Conservation (phyloP, 1,139 yeast genomes). For the Lodderomyces jiufengensis region DNA sequence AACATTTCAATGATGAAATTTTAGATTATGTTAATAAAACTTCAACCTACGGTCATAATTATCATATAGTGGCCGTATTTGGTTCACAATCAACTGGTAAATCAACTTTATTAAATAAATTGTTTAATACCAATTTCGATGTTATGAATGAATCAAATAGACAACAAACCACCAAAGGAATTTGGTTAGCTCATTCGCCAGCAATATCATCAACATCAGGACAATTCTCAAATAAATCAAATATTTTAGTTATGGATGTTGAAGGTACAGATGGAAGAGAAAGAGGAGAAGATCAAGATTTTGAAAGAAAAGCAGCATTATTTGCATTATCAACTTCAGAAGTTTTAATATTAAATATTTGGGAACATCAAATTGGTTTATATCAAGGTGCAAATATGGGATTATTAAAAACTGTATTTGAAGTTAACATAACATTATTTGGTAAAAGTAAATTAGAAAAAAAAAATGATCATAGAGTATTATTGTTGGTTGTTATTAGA, state of each 20-base stretch:
- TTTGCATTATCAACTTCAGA: conserved; percentile 94
- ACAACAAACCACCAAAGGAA: conserved; percentile 93
- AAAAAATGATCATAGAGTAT: conserved; percentile 54
- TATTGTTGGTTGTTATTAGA: conserved; percentile 82
- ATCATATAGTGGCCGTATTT: conserved; percentile 91
- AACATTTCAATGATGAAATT: conserved; percentile 50
- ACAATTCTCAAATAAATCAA: conserved; percentile 19
- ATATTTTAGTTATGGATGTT: conserved; percentile 86
- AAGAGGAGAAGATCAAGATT: conserved; percentile 97
- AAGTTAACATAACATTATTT: conserved; percentile 84
- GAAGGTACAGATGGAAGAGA: conserved; percentile 99
- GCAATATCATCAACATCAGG: conserved; percentile 28
- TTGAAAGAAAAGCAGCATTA: conserved; percentile 92
- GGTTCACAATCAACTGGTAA: conserved; percentile 98
- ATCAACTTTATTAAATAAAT: conserved; percentile 78
- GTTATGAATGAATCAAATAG: conserved; percentile 84
- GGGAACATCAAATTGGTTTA: conserved; percentile 97
- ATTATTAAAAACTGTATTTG: conserved; percentile 88
- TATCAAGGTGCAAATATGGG: conserved; percentile 99
- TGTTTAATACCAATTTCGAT: conserved; percentile 84
- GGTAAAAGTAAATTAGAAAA: conserved; percentile 38
- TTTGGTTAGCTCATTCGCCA: conserved; percentile 79
- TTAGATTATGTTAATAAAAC: conserved; percentile 38
- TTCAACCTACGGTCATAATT: conserved; percentile 56
- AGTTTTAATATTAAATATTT: conserved; percentile 82